These are phyloP conservation scores for Gaeumannomyces tritici DNA, from an alignment of 2,329 filamentous ascomycete species.

Conservation along the genomic window DNA sequence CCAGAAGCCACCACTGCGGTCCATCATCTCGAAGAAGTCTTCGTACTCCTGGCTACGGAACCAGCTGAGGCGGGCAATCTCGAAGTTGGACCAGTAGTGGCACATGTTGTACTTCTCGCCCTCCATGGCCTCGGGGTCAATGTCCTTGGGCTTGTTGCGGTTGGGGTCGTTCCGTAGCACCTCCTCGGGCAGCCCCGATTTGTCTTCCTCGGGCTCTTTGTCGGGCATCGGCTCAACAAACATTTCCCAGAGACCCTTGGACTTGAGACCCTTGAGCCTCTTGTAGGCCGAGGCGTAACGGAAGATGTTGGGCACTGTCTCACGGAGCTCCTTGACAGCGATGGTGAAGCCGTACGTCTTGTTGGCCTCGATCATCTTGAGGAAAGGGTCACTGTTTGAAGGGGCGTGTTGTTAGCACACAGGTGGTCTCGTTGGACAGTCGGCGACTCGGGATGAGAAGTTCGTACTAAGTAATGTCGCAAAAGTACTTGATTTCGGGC, in stretches of 20 bases:
- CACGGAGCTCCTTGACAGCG: conserved; percentile 92
- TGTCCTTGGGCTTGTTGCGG: conserved; percentile 61
- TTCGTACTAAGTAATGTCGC: conserved; percentile 92
- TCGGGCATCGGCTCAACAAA: conserved; percentile 75
- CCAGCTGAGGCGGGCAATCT: conserved; percentile 90
- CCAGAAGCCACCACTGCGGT: conserved; percentile 96
- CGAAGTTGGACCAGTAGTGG: conserved; percentile 99
- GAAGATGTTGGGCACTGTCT: conserved; percentile 98
- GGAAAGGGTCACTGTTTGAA: conserved; percentile 70
- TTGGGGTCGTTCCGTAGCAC: conserved; percentile 68
- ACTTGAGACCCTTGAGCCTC: conserved; percentile 79
- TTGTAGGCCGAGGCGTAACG: conserved; percentile 98
- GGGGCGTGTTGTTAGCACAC: conserved; percentile 12
- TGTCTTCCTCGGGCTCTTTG: conserved; percentile 52
- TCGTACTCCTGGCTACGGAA: conserved; percentile 97
- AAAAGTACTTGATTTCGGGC: conserved; percentile 99
- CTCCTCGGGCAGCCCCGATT: conserved; percentile 68
- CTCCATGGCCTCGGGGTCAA: conserved; percentile 91
- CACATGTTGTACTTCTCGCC: conserved; percentile 99
- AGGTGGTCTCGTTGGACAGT: background rate
- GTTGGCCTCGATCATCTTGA: conserved; percentile 86
- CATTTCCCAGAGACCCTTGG: conserved; percentile 97
- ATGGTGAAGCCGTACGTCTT: conserved; percentile 99
- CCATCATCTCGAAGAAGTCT: conserved; percentile 99
- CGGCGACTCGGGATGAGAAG: background rate